Evolutionary conservation across 495 filamentous ascomycete genomes (phyloP).

Genomic region (Penicillium coprophilum): DNA sequence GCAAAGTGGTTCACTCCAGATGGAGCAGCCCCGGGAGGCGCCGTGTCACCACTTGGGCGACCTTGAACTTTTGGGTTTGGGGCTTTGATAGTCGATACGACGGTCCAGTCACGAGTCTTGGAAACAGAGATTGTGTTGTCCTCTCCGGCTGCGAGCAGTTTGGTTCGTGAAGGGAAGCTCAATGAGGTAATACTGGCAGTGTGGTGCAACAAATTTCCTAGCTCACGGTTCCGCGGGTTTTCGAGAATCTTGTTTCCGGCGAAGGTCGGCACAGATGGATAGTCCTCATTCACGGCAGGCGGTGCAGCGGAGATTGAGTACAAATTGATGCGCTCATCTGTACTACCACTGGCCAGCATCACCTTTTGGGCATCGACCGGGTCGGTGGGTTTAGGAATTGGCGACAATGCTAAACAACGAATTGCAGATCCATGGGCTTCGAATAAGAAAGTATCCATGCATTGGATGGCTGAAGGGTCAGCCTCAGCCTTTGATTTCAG

Average conservation of each 20-base stretch:
- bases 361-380: conserved; percentile 64
- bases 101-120: conserved; percentile 82
- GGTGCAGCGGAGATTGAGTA: conserved; percentile 83
- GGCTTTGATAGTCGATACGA: conserved; percentile 86
- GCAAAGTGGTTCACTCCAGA: conserved; percentile 94
- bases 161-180: conserved; percentile 79
- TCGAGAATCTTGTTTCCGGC: conserved; percentile 68
- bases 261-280: conserved; percentile 55
- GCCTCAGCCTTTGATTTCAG: conserved; percentile 25
- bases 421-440: conserved; percentile 88
- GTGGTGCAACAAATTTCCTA: conserved; percentile 87
- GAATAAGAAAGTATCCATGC: conserved; percentile 94
- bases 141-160: conserved; percentile 79
- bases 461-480: conserved; percentile 52
- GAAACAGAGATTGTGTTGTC: conserved; percentile 88
- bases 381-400: conserved; percentile 57
- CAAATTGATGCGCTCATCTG: conserved; percentile 92
- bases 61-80: conserved; percentile 81
- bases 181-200: conserved; percentile 73
- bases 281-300: conserved; percentile 44
- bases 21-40: conserved; percentile 75
- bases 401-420: conserved; percentile 84
- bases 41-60: conserved; percentile 87
- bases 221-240: conserved; percentile 81
- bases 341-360: conserved; percentile 83